Percentiles rank a stretch among this genome's conserved stretches.
These are phyloP conservation scores for Entoloma clypeatum DNA, from an alignment of 1,284 basidiomycete genomes.

Conservation along the genomic window DNA sequence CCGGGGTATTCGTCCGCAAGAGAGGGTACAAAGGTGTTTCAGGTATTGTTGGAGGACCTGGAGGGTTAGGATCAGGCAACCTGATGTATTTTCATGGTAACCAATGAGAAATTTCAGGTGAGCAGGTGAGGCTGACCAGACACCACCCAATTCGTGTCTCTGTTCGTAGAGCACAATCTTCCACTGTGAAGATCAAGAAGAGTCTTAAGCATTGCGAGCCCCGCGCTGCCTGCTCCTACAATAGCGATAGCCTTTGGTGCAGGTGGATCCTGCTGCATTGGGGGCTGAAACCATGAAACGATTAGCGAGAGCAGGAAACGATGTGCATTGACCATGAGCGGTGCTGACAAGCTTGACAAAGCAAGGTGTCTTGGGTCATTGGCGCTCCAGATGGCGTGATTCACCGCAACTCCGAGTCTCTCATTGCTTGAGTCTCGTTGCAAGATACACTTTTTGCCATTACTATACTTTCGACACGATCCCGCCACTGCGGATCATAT, in stretches of 20 bases:
- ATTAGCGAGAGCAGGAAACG: slow-evolving; percentile 25
- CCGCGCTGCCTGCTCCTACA: slow-evolving; percentile 47
- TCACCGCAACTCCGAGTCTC: too few relatives aligned
- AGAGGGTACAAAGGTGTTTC: slow-evolving; percentile 53
- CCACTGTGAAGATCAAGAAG: slow-evolving; percentile 44
- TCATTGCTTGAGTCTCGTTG: slow-evolving; percentile 12
- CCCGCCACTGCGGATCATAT: slow-evolving; percentile 75
- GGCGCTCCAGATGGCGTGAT: slow-evolving; percentile 20
- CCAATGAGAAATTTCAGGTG: neutral
- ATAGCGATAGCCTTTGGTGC: slow-evolving; percentile 48
- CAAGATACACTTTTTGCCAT: neutral
- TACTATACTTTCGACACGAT: slow-evolving; percentile 55
- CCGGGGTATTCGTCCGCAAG: slow-evolving; percentile 53
- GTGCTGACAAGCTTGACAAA: slow-evolving; percentile 9
- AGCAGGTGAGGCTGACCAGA: slow-evolving; percentile 36
- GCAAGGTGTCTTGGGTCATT: slow-evolving; percentile 17
- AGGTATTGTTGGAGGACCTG: slow-evolving; percentile 44
- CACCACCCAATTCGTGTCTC: slow-evolving; percentile 45
- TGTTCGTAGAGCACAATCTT: slow-evolving; percentile 52
- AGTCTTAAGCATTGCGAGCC: slow-evolving; percentile 48
- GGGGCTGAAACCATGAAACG: slow-evolving; percentile 17
- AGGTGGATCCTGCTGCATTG: slow-evolving; percentile 7
- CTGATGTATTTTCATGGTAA: slow-evolving; percentile 14
- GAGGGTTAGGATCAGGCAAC: slow-evolving; percentile 40
- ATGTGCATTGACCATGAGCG: slow-evolving; percentile 26